Evolutionary conservation across 73 alveolate species (phyloP), one percentile per base, ranked within the genome.

Genomic region (Paramecium bursaria): DNA sequence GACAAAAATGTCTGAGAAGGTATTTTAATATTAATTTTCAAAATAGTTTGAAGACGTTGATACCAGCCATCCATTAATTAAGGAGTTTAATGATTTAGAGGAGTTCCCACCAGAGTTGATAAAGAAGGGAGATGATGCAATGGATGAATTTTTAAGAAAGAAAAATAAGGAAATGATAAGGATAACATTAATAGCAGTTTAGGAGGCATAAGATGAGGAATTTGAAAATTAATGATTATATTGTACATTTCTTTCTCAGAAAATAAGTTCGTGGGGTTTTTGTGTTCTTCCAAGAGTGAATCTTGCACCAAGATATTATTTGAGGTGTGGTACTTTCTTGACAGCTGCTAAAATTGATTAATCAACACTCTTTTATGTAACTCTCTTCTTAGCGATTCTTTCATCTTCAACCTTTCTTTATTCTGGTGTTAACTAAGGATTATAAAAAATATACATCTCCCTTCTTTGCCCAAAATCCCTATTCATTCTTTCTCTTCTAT

Each of bases 251-350:
- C 74, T 50, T 53, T 29, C 48, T 79, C 89, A 79, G 74, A 79
- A 79, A 46, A 53, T 73, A 39, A 79, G 35, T 57, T 79, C 89
- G 46, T 79, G 89, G 46, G 89, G 89, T 79, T 82, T 79, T 30
- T 67, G 50, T 30, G 75, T 79, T 61, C 54, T 79, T 25, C 52
- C 49, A 53, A 79, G 31, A 73, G 74, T 79, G 89, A 79, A 79
- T 46, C 76, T 54, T 50, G 89, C 75, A 26, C 85, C 89, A 54
- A 79, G 80, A 79, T 79, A 79, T 61, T 79, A 42, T 50, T 79
- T 79, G 60, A 79, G 54, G 29, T 39, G 55, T 52, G 46, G 55
- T 23, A 73, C 73, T 51, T 79, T 79, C 89, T 79, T 79, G 77
- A 79, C 47, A 35, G 89, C 67, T 23, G 89, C 77, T 33, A 79